These are phyloP conservation scores for Ophiostoma quercus DNA, from an alignment of 2,329 filamentous ascomycete species.

Conservation along the genomic window DNA sequence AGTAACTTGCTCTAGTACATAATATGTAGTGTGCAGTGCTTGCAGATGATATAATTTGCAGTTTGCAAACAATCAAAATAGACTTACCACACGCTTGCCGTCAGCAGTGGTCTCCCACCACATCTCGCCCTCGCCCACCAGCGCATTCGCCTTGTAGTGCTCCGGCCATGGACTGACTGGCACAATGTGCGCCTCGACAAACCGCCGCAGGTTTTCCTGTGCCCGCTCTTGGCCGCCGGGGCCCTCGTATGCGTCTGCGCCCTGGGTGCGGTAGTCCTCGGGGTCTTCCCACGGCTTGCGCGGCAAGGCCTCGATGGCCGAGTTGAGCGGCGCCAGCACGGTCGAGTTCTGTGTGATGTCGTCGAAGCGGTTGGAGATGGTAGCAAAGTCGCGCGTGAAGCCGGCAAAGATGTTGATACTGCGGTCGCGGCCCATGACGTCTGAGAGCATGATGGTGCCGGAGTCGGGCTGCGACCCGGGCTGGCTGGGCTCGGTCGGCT, in stretches of 20 bases:
- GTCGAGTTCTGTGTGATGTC: constrained; percentile 66
- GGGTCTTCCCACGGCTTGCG: constrained; percentile 83
- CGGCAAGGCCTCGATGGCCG: constrained; percentile 68
- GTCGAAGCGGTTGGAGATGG: constrained; percentile 64
- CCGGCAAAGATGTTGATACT: constrained; percentile 79
- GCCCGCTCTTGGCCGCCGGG: constrained; percentile 70
- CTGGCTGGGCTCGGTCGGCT: constrained; percentile 26
- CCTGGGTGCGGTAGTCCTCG: constrained; percentile 62
- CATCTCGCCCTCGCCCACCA: constrained; percentile 59
- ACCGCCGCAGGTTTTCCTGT: constrained; percentile 66
- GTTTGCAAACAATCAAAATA: not conserved
- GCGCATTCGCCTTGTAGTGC: constrained; percentile 58
- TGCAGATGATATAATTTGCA: too few relatives aligned
- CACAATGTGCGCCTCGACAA: constrained; percentile 83
- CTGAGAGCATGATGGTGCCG: constrained; percentile 64
- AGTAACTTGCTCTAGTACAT: not conserved
- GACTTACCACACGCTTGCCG: constrained; percentile 60
- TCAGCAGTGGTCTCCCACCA: constrained; percentile 72
- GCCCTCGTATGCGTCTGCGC: constrained; percentile 69
- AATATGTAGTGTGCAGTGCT: not conserved
- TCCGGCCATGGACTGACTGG: constrained; percentile 69
- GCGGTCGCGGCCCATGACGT: constrained; percentile 75
- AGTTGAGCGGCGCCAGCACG: constrained; percentile 82
- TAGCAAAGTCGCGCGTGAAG: constrained; percentile 68
- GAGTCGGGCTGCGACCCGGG: constrained; percentile 28